Conservation (phyloP, 106 monocot species). For the Hemerocallis citrina region DNA sequence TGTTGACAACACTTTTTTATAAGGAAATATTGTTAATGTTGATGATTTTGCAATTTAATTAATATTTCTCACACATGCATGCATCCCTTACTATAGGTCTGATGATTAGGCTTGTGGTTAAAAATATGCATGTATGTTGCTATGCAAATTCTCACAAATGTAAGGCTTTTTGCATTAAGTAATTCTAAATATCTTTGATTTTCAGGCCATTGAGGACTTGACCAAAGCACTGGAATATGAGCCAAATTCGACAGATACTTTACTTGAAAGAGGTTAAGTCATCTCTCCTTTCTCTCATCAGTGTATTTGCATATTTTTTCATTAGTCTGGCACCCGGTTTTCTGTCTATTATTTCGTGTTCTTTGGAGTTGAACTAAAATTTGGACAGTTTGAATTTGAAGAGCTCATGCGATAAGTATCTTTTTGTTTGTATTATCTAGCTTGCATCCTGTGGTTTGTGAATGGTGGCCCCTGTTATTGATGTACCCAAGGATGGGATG, state of each 20-base stretch:
- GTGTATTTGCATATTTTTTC: not conserved
- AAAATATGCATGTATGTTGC: not conserved
- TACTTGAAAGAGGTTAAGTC: constrained; percentile 89
- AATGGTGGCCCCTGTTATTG: too few relatives aligned
- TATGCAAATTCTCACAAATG: not conserved
- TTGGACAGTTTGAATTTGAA: too few relatives aligned
- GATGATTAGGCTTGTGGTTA: not conserved
- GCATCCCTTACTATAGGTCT: not conserved
- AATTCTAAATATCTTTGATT: constrained; percentile 11
- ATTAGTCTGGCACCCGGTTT: too few relatives aligned
- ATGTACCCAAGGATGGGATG: too few relatives aligned
- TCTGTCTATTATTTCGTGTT: not conserved
- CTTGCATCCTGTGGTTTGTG: too few relatives aligned
- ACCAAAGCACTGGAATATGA: constrained; percentile 84
- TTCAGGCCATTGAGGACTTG: constrained; percentile 86
- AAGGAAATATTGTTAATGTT: too few relatives aligned
- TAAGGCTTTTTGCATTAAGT: not conserved
- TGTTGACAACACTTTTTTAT: not conserved
- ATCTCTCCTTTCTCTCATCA: not conserved
- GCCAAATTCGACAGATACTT: constrained; percentile 76
- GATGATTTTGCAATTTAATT: too few relatives aligned
- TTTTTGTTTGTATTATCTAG: too few relatives aligned
- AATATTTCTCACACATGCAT: not conserved
- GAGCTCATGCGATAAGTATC: too few relatives aligned
- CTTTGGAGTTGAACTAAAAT: constrained; percentile 1